Evolutionary conservation across 495 filamentous ascomycete species (phyloP).

Genomic region (Immersiella caudata): DNA sequence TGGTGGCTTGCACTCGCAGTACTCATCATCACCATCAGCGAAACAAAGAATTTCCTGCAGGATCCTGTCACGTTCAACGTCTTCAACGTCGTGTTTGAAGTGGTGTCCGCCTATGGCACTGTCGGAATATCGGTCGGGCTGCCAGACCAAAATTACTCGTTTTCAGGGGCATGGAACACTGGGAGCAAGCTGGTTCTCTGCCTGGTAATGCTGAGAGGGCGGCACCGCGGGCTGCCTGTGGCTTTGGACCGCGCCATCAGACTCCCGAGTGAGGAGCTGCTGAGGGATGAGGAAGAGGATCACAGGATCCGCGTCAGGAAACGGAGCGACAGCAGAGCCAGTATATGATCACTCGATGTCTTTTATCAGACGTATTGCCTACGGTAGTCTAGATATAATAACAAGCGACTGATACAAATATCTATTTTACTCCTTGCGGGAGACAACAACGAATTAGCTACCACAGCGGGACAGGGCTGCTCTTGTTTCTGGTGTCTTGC

Average conservation of each 20-base stretch:
- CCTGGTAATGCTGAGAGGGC: conserved; percentile 64
- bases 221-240: conserved; percentile 76
- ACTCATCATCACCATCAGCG: conserved; percentile 75
- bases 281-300: conserved; percentile 49
- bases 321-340: background rate
- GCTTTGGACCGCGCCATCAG: conserved; percentile 79
- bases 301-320: conserved; percentile 34
- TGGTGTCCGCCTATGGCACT: conserved; percentile 81
- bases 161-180: conserved; percentile 70
- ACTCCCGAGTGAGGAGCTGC: conserved; percentile 63
- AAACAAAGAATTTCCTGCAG: conserved; percentile 64
- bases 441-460: too few relatives aligned
- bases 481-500: too few relatives aligned
- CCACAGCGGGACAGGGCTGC: too few relatives aligned
- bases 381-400: too few relatives aligned
- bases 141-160: conserved; percentile 68
- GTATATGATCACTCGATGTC: background rate
- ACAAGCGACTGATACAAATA: too few relatives aligned
- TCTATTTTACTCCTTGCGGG: too few relatives aligned
- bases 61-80: conserved; percentile 73
- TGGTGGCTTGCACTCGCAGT: conserved; percentile 81
- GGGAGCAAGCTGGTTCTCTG: conserved; percentile 77
- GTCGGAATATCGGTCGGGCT: conserved; percentile 79
- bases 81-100: conserved; percentile 86
- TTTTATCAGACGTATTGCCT: too few relatives aligned